Base-by-base conservation (phyloP, 139 green algal genomes). In the Picochlorum sp. region DNA sequence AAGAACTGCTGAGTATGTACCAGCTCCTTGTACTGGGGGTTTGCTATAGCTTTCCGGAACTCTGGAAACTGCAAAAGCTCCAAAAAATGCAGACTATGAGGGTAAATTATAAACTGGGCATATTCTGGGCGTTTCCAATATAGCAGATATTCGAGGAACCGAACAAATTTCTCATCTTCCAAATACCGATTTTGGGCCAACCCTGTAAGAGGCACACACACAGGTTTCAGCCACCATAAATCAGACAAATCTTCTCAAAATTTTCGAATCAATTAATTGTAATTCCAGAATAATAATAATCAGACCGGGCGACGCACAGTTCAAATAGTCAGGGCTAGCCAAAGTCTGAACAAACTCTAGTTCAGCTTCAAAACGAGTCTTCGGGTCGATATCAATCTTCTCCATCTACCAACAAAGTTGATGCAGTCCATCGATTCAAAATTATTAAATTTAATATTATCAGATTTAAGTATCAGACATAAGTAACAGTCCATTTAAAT, bases 281-380 rank as follows among this genome's bases (percentile, higher is more conserved):
- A 44, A 20, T 20, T 16, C 36, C 14, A 44, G 36, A 44, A 16
- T 5, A 44, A 20, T 47, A 8, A 47, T 8, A 47, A 47, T 47
- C 39, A 47, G 22, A 47, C 39, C 20, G 8, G 22, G 9, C 22
- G 10, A 47, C 39, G 39, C 39, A 47, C 89, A 94, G 43, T 95
- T 85, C 8, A 97, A 67, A 67, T 97, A 97, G 5, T 79, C 60
- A 8, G 91, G 91, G 62, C 87, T 96, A 10, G 85, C 86, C 4
- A 98, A 60, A 44, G 74, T 84, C 58, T 96, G 84, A 28, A 98
- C 61, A 61, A 98, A 98, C 69, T 98, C 91, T 25, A 97, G 78
- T 54, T 97, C 89, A 5, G 94, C 55, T 2, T 79, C 52, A 52
- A 96, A 94, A 3, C 89, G 69, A 18, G 82, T n/a, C 24, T n/a